Evolutionary conservation across 305 asterid genomes (phyloP).

Genomic region (Solanum hybrid): DNA sequence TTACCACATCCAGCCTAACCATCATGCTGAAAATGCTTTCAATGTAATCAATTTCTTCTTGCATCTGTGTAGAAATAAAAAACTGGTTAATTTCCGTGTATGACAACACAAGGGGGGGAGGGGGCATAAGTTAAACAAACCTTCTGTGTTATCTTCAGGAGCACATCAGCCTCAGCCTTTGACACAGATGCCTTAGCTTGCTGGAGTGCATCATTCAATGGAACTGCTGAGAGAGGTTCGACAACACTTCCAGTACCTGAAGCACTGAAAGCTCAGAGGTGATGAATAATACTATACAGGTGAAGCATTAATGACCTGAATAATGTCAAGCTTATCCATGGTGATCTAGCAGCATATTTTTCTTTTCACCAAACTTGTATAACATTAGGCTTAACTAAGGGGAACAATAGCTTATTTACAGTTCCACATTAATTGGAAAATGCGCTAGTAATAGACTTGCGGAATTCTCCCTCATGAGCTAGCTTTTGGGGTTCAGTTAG

Average conservation of each 20-base stretch:
- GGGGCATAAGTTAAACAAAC: conserved; percentile 26
- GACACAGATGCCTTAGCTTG: conserved; percentile 72
- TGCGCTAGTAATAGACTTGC: not conserved
- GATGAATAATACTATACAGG: not conserved
- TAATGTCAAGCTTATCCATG: not conserved
- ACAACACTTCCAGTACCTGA: conserved; percentile 72
- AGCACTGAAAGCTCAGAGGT: conserved; percentile 51
- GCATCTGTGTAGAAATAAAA: conserved; percentile 42
- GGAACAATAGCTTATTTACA: not conserved
- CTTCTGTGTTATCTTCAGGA: conserved; percentile 69
- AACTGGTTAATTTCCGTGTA: not conserved
- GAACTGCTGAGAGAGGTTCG: conserved; percentile 89
- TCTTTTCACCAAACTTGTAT: not conserved
- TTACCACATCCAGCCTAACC: conserved; percentile 74
- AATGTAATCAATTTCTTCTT: conserved; percentile 52
- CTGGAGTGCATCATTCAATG: conserved; percentile 85
- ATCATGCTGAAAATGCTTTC: conserved; percentile 43
- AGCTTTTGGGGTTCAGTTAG: not conserved
- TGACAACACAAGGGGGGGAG: not conserved
- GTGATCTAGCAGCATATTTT: not conserved
- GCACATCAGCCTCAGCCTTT: conserved; percentile 87
- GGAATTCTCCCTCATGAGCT: not conserved
- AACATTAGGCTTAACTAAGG: not conserved
- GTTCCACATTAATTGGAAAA: not conserved
- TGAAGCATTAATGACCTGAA: not conserved